Base-by-base conservation (phyloP, 495 filamentous ascomycete species). In the Schizothecium vesticola region DNA sequence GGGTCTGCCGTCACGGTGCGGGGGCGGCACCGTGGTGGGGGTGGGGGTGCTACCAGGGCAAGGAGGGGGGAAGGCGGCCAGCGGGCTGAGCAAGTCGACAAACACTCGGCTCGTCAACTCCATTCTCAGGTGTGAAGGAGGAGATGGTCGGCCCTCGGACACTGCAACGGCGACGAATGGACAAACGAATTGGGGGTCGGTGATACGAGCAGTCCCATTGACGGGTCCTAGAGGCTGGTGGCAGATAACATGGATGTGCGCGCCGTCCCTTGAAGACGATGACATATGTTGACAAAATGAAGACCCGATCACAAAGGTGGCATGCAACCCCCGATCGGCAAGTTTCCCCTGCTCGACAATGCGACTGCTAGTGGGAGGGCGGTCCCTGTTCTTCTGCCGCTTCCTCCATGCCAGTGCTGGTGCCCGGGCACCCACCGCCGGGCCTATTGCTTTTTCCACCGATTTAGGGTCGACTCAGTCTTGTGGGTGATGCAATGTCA, bases 41-140 rank as follows among this genome's bases (percentile, higher is more conserved):
- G 43, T 51, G 16, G 16, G 43, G 36, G 21, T 5, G 23, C 21
- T 19, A 36, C 21, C 13, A 9, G 13, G 26, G 19, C 3, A 25
- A 26, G 22, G 51, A 24, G 63, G 13, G 58, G 56, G 6, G 33
- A 72, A 74, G 10, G 72, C 71, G 29, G 74, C 72, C 10, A 77
- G 60, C 5, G 75, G 75, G 65, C 70, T 73, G 25, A 77, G 61
- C 5, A 74, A 63, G 26, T 73, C 59, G 26, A 36, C 33, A 57
- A 76, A 73, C 25, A 76, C 23, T 10, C 24, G 64, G 63, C 69
- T 76, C 11, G 73, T 63, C 11, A 77, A 55, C 33, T 77, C 74
- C 75, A 77, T 77, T 19, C 23, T 31, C 33, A 0, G 13, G 12
- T n/a, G n/a, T 12, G n/a, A 6, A 23, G 4, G 29, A 36, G 31